Conservation (phyloP, 2,329 filamentous ascomycete genomes). For the Sclerotinia nivalis region DNA sequence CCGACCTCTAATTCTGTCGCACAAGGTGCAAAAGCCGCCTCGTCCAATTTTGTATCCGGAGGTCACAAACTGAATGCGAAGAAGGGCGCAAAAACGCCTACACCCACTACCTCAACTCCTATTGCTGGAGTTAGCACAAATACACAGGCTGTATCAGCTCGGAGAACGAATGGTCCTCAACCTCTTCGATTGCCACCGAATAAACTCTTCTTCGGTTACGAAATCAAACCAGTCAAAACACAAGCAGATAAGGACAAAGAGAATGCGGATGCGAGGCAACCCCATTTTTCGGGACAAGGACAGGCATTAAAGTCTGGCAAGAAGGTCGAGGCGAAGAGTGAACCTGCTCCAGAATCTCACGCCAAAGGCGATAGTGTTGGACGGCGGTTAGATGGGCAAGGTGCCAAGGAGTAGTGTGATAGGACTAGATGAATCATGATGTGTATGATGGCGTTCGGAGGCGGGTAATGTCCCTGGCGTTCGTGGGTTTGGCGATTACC, state of each 20-base stretch:
- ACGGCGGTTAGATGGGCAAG: slow-evolving; percentile 32
- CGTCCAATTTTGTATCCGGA: slow-evolving; percentile 76
- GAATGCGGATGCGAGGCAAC: slow-evolving; percentile 62
- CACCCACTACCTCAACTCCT: slow-evolving; percentile 73
- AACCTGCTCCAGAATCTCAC: slow-evolving; percentile 27
- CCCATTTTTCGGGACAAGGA: slow-evolving; percentile 81
- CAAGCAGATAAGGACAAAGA: slow-evolving; percentile 69
- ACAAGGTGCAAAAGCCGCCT: slow-evolving; percentile 60
- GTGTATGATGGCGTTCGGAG: slow-evolving; percentile 5
- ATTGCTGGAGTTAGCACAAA: slow-evolving; percentile 56
- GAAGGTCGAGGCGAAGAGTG: slow-evolving; percentile 47
- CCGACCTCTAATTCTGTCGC: slow-evolving; percentile 69
- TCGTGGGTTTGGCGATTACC: not conserved
- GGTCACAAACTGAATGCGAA: slow-evolving; percentile 83
- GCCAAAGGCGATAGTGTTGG: slow-evolving; percentile 25
- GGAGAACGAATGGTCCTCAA: slow-evolving; percentile 74
- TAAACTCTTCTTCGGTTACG: slow-evolving; percentile 96
- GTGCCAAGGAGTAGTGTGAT: not conserved
- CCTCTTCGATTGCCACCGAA: slow-evolving; percentile 82
- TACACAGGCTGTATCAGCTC: slow-evolving; percentile 36
- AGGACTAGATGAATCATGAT: not conserved
- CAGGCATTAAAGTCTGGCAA: slow-evolving; percentile 75
- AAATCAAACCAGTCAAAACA: slow-evolving; percentile 84
- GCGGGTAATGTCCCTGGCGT: slow-evolving; percentile 6
- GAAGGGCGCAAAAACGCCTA: slow-evolving; percentile 74